Evolutionary conservation across 169 alveolate species (phyloP).

Genomic region (Eimeria falciformis): DNA sequence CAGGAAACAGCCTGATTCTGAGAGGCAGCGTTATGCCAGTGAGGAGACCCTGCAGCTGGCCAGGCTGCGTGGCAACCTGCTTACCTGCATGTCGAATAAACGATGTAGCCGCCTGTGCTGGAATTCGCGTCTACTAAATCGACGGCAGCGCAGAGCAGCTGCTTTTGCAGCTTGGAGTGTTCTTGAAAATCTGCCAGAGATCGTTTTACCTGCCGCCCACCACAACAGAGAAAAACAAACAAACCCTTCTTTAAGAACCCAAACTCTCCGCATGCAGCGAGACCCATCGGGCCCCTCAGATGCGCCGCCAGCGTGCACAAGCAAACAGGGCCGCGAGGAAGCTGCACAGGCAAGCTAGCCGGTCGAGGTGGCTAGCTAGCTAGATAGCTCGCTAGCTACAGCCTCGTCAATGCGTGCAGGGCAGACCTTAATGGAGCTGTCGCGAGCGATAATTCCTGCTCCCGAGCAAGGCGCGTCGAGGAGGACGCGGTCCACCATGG

Average conservation of each 20-base stretch:
- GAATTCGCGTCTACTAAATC: constrained; percentile 93
- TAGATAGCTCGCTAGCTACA: background rate
- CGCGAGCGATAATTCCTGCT: background rate
- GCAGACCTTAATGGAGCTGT: background rate
- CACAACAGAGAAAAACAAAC: background rate
- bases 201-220: constrained; percentile 81
- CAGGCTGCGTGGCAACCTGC: too few species aligned
- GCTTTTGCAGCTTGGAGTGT: constrained; percentile 96
- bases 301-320: background rate
- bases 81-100: constrained; percentile 86
- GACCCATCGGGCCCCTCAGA: background rate
- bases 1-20: too few species aligned
- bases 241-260: background rate
- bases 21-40: background rate
- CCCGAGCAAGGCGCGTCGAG: constrained; percentile 97
- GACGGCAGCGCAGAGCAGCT: constrained; percentile 94
- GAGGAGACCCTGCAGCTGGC: too few species aligned
- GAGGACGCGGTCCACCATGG: constrained; percentile 92
- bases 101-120: constrained; percentile 97
- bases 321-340: background rate
- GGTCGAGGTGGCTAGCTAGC: background rate
- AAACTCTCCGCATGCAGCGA: background rate
- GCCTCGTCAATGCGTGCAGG: background rate
- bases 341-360: background rate
- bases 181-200: constrained; percentile 93